Evolutionary conservation across 441 rosid genomes (phyloP).

Genomic region (Euphorbia schlechtendalii): DNA sequence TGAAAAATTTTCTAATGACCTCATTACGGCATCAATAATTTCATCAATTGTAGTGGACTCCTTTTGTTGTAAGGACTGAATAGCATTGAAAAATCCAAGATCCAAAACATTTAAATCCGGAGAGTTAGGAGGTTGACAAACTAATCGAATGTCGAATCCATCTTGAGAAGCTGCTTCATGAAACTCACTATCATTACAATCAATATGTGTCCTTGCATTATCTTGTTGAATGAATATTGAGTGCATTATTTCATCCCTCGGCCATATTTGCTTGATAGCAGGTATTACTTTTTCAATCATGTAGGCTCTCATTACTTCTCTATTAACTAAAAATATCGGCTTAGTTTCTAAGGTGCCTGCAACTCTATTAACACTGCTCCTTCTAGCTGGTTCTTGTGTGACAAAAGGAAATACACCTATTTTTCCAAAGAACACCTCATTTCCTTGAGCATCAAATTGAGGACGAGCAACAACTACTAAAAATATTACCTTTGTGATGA

Average conservation of each 20-base stretch:
- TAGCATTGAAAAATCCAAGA: no score
- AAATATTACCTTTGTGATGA: not conserved
- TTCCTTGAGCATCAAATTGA: not conserved
- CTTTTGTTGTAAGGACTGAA: no score
- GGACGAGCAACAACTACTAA: not conserved
- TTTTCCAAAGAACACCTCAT: not conserved
- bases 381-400: not conserved
- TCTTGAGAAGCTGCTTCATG: not conserved
- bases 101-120: not conserved
- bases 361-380: no score
- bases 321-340: not conserved
- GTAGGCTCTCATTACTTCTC: not conserved
- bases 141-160: not conserved
- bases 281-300: not conserved
- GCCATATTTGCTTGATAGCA: not conserved
- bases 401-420: not conserved
- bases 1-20: no score
- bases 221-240: not conserved
- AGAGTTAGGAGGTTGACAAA: not conserved
- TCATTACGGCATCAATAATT: no score
- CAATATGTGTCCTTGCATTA: not conserved
- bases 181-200: not conserved
- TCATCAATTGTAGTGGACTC: no score
- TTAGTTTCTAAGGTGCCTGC: not conserved
- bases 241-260: no score